Evolutionary conservation across 148 eudicot genomes (phyloP), one percentile per base, ranked within the genome.

Genomic region (Mesembryanthemum crystallinum): DNA sequence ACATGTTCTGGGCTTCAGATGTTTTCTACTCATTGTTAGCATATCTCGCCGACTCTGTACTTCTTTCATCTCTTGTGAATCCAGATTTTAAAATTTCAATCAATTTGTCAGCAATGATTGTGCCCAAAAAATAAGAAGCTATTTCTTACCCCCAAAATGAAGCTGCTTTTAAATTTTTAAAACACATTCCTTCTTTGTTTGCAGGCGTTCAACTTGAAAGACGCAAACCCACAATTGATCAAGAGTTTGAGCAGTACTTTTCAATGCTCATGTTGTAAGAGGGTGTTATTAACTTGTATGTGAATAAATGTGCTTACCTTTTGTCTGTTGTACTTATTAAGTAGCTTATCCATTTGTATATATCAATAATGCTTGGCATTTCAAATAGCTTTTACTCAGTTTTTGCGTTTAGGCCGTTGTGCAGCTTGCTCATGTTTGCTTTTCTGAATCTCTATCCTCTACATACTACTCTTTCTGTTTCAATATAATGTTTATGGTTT

Each of bases 181-280:
- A 57, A 23, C 0, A 2, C 2, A 23, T 27, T 14, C 14, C 6
- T 0, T 69, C 29, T 67, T 24, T 73, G 51, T 37, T 63, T 80
- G 81, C 86, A 83, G 83, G 69, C 73, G 68, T 73, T 60, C 76
- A 71, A 60, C 11, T 76, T 8, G 67, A 47, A 25, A 66, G 71
- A 39, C 81, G 29, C 45, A 58, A 73, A 42, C 81, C 79, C 35
- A 83, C 86, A 28, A 83, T 83, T 49, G 86, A 83, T 64, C 83
- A 77, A 66, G 86, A 83, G 75, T 83, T 83, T 32, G 86, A 83
- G 76, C 81, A 80, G 61, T 83, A 83, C 64, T 83, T 83, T 64
- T 83, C 83, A n/a, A 73, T 55, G 59, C 83, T 83, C 4, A 80
- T 80, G 86, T 64, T 83, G 76, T 83, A 67, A 80, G 70, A 68